Base-by-base conservation (phyloP, 495 filamentous ascomycete species). In the Corynascus novoguineensis region DNA sequence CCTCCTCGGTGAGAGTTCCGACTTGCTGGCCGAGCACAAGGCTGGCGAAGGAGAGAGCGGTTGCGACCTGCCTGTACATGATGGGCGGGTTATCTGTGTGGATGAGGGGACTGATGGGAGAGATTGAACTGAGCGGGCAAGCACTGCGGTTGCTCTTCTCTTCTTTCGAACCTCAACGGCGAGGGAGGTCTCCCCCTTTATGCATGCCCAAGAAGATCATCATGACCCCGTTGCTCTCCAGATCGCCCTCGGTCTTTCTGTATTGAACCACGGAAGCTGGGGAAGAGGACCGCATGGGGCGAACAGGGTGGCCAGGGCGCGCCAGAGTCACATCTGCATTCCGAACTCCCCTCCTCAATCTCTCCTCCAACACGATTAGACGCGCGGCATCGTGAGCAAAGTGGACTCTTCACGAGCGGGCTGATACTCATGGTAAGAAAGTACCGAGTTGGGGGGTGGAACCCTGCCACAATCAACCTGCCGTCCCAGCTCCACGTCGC, bases 1-100 rank as follows among this genome's bases (percentile, higher is more conserved):
- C 75, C 63, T 85, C 82, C 14, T 78, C 50, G 1, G 66, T 74
- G 46, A 69, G 42, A 10, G 73, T 78, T 54, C 78, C 79, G 53
- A 75, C 67, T 64, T 83, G 75, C 69, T 85, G 82, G 52, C 64
- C 71, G 10, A 68, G 61, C 58, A 67, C 71, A 41, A 68, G 60
- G 49, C 64, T 63, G 60, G 68, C 68, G 29, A 75, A 68, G 45
- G 64, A 64, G 56, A 71, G 55, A 21, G 66, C 52, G 31, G 66
- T 53, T 42, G 71, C 17, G 34, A 61, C 47, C 19, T 17, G 21
- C 14, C 17, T 31, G 35, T 68, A 67, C 64, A 67, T 67, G 59
- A 19, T 64, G 29, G n/a, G 47, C 47, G 29, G 25, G n/a, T 10
- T 49, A 27, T 3, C 10, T 45, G 41, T 37, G 42, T 38, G 47